Conservation (phyloP, 345 rosid genomes). For the Citropsis articulata region DNA sequence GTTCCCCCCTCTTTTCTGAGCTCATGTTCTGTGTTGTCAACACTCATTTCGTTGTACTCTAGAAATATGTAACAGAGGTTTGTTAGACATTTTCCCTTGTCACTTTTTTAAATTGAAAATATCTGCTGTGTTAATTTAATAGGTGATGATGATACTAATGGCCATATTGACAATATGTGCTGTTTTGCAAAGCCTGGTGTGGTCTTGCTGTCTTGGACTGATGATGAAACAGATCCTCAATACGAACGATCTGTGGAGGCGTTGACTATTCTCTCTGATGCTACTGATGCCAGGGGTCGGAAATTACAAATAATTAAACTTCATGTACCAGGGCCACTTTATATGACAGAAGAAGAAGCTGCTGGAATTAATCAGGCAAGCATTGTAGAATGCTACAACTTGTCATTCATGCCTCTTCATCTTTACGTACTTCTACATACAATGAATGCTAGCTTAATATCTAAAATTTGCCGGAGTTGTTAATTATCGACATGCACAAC, state of each 20-base stretch:
- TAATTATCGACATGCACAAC: neutral
- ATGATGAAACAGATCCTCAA: constrained; percentile 67
- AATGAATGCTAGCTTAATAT: neutral
- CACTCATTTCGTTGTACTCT: neutral
- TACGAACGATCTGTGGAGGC: constrained; percentile 71
- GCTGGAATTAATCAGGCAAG: constrained; percentile 67
- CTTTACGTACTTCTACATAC: neutral
- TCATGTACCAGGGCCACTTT: constrained; percentile 79
- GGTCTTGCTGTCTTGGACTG: constrained; percentile 82
- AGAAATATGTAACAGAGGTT: neutral
- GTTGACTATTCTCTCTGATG: constrained; percentile 47
- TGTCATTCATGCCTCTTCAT: constrained; percentile 8
- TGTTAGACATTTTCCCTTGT: neutral
- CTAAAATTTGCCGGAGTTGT: neutral
- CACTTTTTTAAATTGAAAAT: neutral
- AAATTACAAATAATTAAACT: constrained; percentile 72
- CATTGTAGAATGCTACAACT: constrained; percentile 1
- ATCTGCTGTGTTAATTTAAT: constrained; percentile 15
- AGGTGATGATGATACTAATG: constrained; percentile 99
- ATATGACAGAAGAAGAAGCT: constrained; percentile 84
- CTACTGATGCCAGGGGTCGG: constrained; percentile 72
- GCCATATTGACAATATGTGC: constrained; percentile 95
- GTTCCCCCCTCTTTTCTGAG: neutral
- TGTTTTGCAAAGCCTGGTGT: constrained; percentile 90
- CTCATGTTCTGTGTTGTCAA: neutral